Evolutionary conservation across 768 basidiomycete species (phyloP).

Genomic region (Leccinum variicolor): DNA sequence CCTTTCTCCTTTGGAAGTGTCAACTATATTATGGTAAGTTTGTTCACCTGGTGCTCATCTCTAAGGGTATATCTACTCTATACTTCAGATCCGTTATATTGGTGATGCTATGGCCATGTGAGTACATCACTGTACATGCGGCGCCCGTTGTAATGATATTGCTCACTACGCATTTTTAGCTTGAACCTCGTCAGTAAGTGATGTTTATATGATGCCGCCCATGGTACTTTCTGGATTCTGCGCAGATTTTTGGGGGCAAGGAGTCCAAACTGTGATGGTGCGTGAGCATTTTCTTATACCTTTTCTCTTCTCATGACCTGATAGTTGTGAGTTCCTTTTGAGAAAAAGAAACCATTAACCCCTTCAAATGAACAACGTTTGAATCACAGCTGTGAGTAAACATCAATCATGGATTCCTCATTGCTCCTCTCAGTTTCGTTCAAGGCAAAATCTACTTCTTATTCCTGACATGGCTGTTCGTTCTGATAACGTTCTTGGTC

Average conservation of each 20-base stretch:
- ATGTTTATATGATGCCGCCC: not conserved
- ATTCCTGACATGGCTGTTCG: not conserved
- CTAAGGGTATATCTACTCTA: not conserved
- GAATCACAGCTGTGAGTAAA: not conserved
- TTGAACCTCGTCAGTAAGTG: constrained; percentile 9
- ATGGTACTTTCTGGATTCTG: not conserved
- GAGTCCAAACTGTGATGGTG: constrained; percentile 5
- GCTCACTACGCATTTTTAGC: constrained; percentile 1
- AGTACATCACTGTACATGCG: not conserved
- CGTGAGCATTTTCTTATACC: not conserved
- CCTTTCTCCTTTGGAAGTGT: constrained; percentile 14
- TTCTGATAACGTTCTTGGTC: constrained; percentile 1
- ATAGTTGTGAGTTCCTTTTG: constrained; percentile 15
- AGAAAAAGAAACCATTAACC: not conserved
- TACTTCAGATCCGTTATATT: constrained; percentile 8
- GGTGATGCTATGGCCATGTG: constrained; percentile 12
- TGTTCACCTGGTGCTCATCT: not conserved
- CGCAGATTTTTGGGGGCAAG: constrained; percentile 11
- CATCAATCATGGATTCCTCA: not conserved
- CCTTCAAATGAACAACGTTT: not conserved
- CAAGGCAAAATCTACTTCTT: constrained; percentile 7
- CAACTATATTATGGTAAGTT: constrained; percentile 7
- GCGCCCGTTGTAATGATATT: not conserved
- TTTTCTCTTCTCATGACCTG: not conserved
- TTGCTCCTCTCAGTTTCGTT: not conserved